A percentile compares a stretch with the other conserved stretches of the same genome.
phyloP scores from a whole-genome alignment of 345 rosid species.

The Hibiscus mutabilis region DNA sequence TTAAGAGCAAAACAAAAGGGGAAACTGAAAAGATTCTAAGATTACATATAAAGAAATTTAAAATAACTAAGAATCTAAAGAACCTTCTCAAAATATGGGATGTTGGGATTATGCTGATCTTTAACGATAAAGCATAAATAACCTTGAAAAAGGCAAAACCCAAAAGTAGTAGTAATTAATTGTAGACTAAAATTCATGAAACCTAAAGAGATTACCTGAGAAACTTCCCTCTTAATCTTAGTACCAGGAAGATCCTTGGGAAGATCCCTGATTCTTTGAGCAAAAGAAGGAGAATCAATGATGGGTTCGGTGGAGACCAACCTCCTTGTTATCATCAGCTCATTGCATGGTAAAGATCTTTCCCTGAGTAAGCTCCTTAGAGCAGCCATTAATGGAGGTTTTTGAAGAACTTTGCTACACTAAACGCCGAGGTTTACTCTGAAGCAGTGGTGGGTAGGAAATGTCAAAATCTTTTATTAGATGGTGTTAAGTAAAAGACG shows the following conservation, averaged over 20 bases:
- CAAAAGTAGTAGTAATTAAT: not conserved
- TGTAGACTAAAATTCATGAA: too few species aligned
- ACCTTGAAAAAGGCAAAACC: not conserved
- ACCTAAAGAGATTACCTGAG: conserved; percentile 33
- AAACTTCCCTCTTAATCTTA: conserved; percentile 54
- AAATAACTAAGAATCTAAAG: not conserved
- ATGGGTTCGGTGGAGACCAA: conserved; percentile 39
- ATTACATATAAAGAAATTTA: not conserved
- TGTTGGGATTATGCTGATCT: not conserved
- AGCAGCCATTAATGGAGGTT: conserved; percentile 42
- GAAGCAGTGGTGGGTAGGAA: not conserved
- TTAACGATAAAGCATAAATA: not conserved
- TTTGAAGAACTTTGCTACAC: not conserved
- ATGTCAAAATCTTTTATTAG: not conserved
- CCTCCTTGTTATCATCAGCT: conserved; percentile 17
- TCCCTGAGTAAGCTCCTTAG: conserved; percentile 35
- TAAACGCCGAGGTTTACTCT: not conserved
- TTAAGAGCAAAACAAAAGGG: not conserved
- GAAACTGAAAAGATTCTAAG: not conserved
- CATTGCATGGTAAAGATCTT: conserved; percentile 25
- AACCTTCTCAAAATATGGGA: not conserved
- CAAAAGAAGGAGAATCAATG: conserved; percentile 40
- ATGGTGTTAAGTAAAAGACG: not conserved
- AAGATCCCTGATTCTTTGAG: conserved; percentile 62
- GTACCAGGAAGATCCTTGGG: conserved; percentile 62